Conservation (phyloP, 2,329 filamentous ascomycete species). For the Aspergillus unguis region DNA sequence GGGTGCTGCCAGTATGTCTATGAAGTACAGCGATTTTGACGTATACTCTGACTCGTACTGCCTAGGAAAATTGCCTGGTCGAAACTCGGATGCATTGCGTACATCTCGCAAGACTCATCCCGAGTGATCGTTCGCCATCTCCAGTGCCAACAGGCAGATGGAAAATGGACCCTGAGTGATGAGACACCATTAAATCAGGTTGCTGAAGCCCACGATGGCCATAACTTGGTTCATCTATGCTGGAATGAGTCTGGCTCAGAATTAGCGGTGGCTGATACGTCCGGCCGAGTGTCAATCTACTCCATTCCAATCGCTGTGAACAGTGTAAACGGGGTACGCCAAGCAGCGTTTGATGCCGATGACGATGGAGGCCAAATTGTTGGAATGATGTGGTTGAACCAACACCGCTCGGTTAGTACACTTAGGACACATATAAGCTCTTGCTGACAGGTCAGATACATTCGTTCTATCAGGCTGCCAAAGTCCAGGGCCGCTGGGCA, state of each 20-base stretch:
- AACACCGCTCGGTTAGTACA: slow-evolving; percentile 49
- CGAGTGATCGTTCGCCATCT: slow-evolving; percentile 71
- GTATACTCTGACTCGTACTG: slow-evolving; percentile 17
- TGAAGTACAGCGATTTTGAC: background rate
- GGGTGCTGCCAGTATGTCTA: slow-evolving; percentile 76
- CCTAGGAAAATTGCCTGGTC: slow-evolving; percentile 81
- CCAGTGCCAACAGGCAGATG: slow-evolving; percentile 64
- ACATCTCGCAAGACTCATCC: slow-evolving; percentile 68
- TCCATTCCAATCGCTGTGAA: slow-evolving; percentile 71
- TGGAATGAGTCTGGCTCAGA: slow-evolving; percentile 79
- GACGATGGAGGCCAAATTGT: slow-evolving; percentile 76
- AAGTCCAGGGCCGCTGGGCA: slow-evolving; percentile 60
- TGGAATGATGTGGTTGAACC: slow-evolving; percentile 78
- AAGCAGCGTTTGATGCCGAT: slow-evolving; percentile 63
- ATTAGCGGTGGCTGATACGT: slow-evolving; percentile 75
- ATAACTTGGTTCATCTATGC: slow-evolving; percentile 71
- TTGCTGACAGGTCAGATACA: slow-evolving; percentile 31
- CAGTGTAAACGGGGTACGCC: slow-evolving; percentile 60
- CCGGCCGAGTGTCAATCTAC: slow-evolving; percentile 73
- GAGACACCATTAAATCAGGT: slow-evolving; percentile 64
- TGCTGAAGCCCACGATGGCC: slow-evolving; percentile 58
- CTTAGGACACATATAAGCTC: too few relatives aligned
- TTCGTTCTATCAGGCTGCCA: slow-evolving; percentile 59
- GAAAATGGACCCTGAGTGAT: slow-evolving; percentile 72
- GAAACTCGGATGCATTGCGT: slow-evolving; percentile 78